Evolutionary conservation across 345 rosid species (phyloP), one percentile per base, ranked within the genome.

Genomic region (Conringia planisiliqua): DNA sequence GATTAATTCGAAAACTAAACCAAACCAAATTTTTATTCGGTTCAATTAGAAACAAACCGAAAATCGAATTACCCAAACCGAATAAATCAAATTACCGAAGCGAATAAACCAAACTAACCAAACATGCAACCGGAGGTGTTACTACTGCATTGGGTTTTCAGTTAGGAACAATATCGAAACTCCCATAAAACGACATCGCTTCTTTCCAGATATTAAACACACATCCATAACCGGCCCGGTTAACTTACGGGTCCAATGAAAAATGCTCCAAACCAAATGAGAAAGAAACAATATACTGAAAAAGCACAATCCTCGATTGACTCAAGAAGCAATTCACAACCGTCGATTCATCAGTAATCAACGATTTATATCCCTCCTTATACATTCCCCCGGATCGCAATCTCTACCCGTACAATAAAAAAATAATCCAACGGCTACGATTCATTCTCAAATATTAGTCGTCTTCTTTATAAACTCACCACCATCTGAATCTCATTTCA

Each of bases 381-480:
- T 1, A 30, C 46, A 11, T 39, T 67, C 68, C 6, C 73, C 0
- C 73, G 62, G 68, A 75, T 75, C 55, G 36, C 18, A 9, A 68
- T 75, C 44, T 0, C 0, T 0, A 13, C 1, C 73, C 62, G 79
- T 67, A 29, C 59, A 6, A 38, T 59, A 3, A 20, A 6, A 36
- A 47, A 3, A 29, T 1, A 3, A 74, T 39, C 11, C 3, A 66
- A 68, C 73, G 68, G 68, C 13, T 20, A 14, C 0, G 55, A 67
- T 67, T 38, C 10, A 44, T 47, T 66, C n/a, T 0, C 36, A 0
- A 2, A 22, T 9, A 10, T 17, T 2, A 39, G 9, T 13, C 61
- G 6, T 48, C 68, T 59, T 75, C 73, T 42, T 67, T 75, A 75
- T 75, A 68, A 67, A 18, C 0, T 0, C 12, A 46, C 13, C 16